Evolutionary conservation across 306 rosid genomes (phyloP).

Genomic region (Mucuna pruriens): DNA sequence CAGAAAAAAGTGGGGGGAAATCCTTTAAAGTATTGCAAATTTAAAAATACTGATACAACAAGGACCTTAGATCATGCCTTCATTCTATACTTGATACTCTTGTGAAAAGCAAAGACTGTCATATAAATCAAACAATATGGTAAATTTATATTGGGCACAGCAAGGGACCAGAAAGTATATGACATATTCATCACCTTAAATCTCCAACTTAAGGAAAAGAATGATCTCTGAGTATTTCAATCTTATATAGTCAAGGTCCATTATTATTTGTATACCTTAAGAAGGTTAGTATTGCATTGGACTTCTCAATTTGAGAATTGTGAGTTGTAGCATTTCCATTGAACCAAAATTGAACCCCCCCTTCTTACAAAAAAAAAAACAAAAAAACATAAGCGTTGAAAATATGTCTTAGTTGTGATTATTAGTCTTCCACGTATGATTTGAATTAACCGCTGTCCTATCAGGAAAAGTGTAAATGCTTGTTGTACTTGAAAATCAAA

Average conservation of each 20-base stretch:
- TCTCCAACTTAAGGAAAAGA: slow-evolving; percentile 5
- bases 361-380: no score
- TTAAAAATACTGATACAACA: slow-evolving; percentile 13
- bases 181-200: background rate
- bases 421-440: no score
- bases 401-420: no score
- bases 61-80: slow-evolving; percentile 1
- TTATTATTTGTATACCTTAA: background rate
- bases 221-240: background rate
- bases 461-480: no score
- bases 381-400: no score
- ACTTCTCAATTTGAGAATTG: background rate
- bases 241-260: background rate
- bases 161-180: background rate
- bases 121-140: slow-evolving; percentile 2
- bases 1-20: background rate
- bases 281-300: background rate
- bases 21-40: background rate
- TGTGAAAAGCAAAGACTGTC: background rate
- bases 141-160: background rate
- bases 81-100: slow-evolving; percentile 17
- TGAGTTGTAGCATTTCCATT: background rate
- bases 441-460: no score
- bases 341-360: no score
- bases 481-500: no score